Base-by-base conservation (phyloP, 2,329 filamentous ascomycete species). In the Elsinoe australis region DNA sequence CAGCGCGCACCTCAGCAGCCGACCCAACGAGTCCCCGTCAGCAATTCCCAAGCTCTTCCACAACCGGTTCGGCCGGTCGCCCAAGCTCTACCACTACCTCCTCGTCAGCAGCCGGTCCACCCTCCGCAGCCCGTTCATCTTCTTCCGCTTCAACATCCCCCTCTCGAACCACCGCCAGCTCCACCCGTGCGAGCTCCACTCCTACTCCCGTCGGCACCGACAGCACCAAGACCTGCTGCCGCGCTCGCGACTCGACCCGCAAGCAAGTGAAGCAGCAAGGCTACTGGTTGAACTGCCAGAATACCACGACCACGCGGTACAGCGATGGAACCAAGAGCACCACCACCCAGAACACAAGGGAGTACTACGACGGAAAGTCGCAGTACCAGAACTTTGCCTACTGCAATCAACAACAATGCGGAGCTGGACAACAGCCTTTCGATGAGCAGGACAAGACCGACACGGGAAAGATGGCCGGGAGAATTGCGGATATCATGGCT, bases 271-370 rank as follows among this genome's bases (percentile, higher is more conserved):
- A 15, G 17, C 14, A 32, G 8, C 26, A 18, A 28, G 39, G 39
- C 3, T 44, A 44, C 28, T 32, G 26, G 14, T 17, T 44, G 7
- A 44, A 44, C 28, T 44, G 39, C 7, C 10, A 44, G 8, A 10
- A 9, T 3, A 32, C 39, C 12, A 44, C 26, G n/a, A 32, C 24
- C 2, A 32, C 28, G 7, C n/a, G 14, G 6, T 44, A 44, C 26
- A 44, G 28, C 6, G 26, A 44, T n/a, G 39, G 39, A 21, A 44
- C 24, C 17, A 44, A 44, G 39, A 21, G 28, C 3, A 31, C 21
- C 21, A 44, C 24, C 8, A 12, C 24, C 17, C 4, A 17, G 14
- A 32, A 29, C 10, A 31, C 17, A 26, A 31, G 9, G 2, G 21
- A 19, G 26, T 32, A 44, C 14, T 44, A 44, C 14, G 39, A 44